Base-by-base conservation (phyloP, 305 asterid species). In the Petunia hybrid region DNA sequence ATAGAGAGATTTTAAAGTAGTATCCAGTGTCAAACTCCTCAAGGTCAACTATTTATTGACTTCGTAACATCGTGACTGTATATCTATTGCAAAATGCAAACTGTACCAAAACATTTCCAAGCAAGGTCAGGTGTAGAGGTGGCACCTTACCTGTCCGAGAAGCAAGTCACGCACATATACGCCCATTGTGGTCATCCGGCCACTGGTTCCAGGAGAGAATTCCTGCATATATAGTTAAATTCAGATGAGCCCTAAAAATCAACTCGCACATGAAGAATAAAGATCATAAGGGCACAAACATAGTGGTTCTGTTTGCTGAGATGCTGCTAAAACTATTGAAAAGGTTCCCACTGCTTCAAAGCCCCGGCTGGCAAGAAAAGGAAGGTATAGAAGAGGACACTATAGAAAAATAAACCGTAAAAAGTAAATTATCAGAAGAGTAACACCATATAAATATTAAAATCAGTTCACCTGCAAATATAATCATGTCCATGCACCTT, bases 141-240 rank as follows among this genome's bases (percentile, higher is more conserved):
- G 83, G 77, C 83, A 88, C 83, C 87, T 80, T 43, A 94, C 99
- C 99, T 94, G 98, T 83, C 99, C 99, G 62, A 96, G 97, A 86
- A 96, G 97, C 79, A 96, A 90, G 86, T 96, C 99, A 13, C 99
- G 97, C 80, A 96, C 87, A 82, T 92, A 96, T 2, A 92, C 98
- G 8, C 99, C 98, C 98, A 96, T 96, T 73, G 97, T 91, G 48
- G 98, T 93, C 98, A 88, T 92, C 82, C 86, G 89, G 76, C 98
- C 97, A 83, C 91, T 91, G 51, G 97, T 92, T 85, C 99, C 97
- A 83, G 99, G 97, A 80, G 97, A 88, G 83, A 96, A 96, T 90
- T 96, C 98, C 99, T 95, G 91, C 53, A 71, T 71, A 82, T 36
- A 78, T 60, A 77, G 61, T 6, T 8, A 75, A 55, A 41, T 62